These are phyloP conservation scores for Ustilago bromivora DNA, from an alignment of 1,284 basidiomycete genomes.

Conservation along the genomic window DNA sequence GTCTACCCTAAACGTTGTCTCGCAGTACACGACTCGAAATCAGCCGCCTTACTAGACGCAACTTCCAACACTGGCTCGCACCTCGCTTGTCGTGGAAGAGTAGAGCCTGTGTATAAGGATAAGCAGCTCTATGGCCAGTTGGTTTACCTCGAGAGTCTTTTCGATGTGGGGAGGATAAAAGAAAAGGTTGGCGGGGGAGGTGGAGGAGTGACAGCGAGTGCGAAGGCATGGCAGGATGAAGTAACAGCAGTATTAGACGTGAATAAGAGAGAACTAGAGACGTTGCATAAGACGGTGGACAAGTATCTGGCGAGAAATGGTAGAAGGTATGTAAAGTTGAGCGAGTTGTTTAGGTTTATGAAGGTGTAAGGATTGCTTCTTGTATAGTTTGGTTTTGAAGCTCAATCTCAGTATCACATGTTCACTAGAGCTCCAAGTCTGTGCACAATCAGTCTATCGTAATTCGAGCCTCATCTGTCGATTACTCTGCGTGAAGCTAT, in stretches of 20 bases:
- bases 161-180: conserved; percentile 47
- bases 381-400: background rate
- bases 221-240: conserved; percentile 42
- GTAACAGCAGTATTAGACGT: conserved; percentile 40
- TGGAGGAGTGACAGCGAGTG: conserved; percentile 1
- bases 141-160: conserved; percentile 61
- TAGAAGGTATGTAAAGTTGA: conserved; percentile 63
- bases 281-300: conserved; percentile 48
- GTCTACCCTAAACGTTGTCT: conserved; percentile 80
- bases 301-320: conserved; percentile 63
- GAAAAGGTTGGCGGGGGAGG: conserved; percentile 11
- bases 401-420: background rate
- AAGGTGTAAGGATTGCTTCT: conserved; percentile 43
- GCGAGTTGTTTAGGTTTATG: conserved; percentile 62
- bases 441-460: no score
- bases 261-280: conserved; percentile 34
- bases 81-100: conserved; percentile 54
- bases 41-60: conserved; percentile 24
- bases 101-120: conserved; percentile 55
- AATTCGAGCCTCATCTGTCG: no score
- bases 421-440: no score
- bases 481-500: background rate
- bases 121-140: conserved; percentile 67
- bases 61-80: conserved; percentile 14
- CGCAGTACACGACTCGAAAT: conserved; percentile 46